Conservation (phyloP, 1,284 basidiomycete genomes). For the Tilletia setariae region DNA sequence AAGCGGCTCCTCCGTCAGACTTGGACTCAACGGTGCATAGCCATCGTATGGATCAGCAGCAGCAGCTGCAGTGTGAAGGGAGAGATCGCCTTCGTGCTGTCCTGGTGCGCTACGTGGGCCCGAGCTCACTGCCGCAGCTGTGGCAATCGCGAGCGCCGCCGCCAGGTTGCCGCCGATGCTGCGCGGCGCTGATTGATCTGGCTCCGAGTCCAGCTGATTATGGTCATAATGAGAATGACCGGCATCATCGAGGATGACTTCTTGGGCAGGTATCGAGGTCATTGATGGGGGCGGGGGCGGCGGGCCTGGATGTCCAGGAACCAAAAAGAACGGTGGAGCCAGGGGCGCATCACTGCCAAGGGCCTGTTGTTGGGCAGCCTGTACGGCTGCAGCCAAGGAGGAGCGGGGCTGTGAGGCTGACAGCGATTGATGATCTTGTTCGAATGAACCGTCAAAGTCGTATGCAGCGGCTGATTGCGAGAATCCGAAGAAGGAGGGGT, state of each 20-base stretch:
- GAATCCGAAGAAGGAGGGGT: no score
- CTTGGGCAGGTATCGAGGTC: not conserved
- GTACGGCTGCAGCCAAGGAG: not conserved
- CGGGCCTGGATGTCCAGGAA: not conserved
- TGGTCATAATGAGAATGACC: not conserved
- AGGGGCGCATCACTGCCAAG: no score
- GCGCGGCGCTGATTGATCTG: not conserved
- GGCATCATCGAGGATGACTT: not conserved
- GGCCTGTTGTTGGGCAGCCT: not conserved
- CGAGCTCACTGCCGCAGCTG: no score
- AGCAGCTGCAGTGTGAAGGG: no score
- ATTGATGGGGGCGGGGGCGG: not conserved
- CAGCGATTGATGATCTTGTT: not conserved
- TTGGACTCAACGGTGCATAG: conserved; percentile 3
- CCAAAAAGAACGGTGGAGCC: no score
- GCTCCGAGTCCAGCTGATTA: not conserved
- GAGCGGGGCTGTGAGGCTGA: not conserved
- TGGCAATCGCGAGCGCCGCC: no score
- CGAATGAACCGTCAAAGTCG: not conserved
- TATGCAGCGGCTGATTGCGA: no score
- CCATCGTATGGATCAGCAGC: not conserved
- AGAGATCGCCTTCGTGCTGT: no score
- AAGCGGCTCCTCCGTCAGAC: not conserved
- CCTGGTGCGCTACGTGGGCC: no score
- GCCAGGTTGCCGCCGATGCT: not conserved